Base-by-base conservation (phyloP, 805 yeast species). In the Metschnikowia reukaufii region DNA sequence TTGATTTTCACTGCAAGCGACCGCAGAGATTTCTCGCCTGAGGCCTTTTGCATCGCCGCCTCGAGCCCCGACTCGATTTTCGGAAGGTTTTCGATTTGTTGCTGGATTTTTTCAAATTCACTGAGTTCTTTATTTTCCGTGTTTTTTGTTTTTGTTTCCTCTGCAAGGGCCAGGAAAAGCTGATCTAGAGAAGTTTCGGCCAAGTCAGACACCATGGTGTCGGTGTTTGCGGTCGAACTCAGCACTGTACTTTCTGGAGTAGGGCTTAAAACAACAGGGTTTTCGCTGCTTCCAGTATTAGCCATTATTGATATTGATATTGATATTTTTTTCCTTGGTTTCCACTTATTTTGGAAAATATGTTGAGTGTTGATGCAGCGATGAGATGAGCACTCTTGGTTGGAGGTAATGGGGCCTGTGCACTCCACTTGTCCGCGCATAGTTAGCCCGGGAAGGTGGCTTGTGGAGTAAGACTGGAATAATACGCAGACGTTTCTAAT, bases 51-150 rank as follows among this genome's bases (percentile, higher is more conserved):
- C 45, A 59, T 47, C 21, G 51, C 54, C 25, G 42, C 42, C 43
- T 67, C 73, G 46, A 63, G 63, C 27, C 56, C 54, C 29, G 66
- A 55, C 33, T 66, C 60, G 36, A 79, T 65, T 44, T 70, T 76
- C 42, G 76, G 83, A 38, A 68, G 66, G 20, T 44, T 72, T 44
- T 58, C 61, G 23, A 67, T 61, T 21, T 66, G 60, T 36, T 54
- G 61, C 55, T 63, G 73, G 47, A 78, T 60, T 46, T 62, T 58
- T 15, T 63, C 52, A 51, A 76, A 64, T 15, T 43, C 50, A 36
- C 48, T 40, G 13, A 13, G 19, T 6, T 35, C 37, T 3, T 10
- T 10, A 6, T 47, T 40, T 19, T 29, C 37, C 62, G 35, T 53
- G 41, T 5, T 20, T 23, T 27, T 19, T 36, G 38, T 39, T 42